phyloP scores from a whole-genome alignment of 345 rosid genomes.

The Linum lewisii region DNA sequence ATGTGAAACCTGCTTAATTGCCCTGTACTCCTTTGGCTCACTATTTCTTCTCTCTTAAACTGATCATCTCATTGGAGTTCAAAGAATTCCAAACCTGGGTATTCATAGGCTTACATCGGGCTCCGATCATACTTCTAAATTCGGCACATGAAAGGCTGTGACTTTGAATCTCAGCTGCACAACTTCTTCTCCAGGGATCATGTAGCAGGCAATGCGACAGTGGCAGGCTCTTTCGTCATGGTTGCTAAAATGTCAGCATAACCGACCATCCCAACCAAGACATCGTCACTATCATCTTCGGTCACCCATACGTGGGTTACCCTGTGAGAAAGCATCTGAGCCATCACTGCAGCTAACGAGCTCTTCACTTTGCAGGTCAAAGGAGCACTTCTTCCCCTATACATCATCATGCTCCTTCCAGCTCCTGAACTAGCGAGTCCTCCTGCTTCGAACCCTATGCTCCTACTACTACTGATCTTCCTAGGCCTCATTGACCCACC shows the following conservation, averaged over 20 bases:
- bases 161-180: no score
- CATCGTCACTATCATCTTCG: conserved; percentile 62
- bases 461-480: conserved; percentile 89
- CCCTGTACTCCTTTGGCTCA: no score
- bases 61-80: no score
- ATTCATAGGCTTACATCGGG: no score
- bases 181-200: no score
- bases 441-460: conserved; percentile 73
- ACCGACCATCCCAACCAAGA: conserved; percentile 75
- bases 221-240: conserved; percentile 57
- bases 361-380: conserved; percentile 78
- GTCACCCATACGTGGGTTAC: conserved; percentile 97
- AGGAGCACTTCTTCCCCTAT: conserved; percentile 89
- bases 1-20: no score
- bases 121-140: no score
- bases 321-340: conserved; percentile 94
- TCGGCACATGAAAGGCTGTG: no score
- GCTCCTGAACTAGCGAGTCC: conserved; percentile 41
- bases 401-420: conserved; percentile 85
- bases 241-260: conserved; percentile 78
- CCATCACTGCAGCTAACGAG: conserved; percentile 93
- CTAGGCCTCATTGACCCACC: conserved; percentile 39
- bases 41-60: no score
- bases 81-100: no score
- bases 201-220: conserved; percentile 22